These are phyloP conservation scores for Saccharomycopsis guyanensis DNA, from an alignment of 805 yeast species.

Conservation along the genomic window DNA sequence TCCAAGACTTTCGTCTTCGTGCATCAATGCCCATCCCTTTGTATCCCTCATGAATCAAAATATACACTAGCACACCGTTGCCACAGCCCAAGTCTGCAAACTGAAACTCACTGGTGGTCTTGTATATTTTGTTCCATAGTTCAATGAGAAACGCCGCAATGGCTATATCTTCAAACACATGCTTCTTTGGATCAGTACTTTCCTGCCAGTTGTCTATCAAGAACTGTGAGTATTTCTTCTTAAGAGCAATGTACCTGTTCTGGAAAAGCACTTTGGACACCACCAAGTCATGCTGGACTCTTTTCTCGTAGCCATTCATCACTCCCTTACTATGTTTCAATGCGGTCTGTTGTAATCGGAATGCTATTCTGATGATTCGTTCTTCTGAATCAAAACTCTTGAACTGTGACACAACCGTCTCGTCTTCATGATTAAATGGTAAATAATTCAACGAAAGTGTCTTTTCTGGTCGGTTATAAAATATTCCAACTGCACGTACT, in stretches of 20 bases:
- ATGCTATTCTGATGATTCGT: constrained; percentile 75
- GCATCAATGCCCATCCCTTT: constrained; percentile 86
- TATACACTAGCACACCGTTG: constrained; percentile 76
- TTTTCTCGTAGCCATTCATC: constrained; percentile 74
- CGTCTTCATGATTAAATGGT: constrained; percentile 40
- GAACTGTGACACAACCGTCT: constrained; percentile 25
- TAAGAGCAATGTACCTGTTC: constrained; percentile 68
- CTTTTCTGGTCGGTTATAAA: constrained; percentile 33
- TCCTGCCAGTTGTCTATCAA: constrained; percentile 86
- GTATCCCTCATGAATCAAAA: constrained; percentile 72
- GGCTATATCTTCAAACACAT: constrained; percentile 92
- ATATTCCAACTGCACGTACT: constrained; percentile 69
- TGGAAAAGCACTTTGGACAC: constrained; percentile 81
- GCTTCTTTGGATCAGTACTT: constrained; percentile 89
- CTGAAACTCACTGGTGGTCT: constrained; percentile 39
- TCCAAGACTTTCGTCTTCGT: constrained; percentile 83
- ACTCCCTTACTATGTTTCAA: constrained; percentile 79
- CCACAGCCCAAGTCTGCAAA: constrained; percentile 95
- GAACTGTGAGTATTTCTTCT: constrained; percentile 69
- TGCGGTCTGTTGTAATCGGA: constrained; percentile 70
- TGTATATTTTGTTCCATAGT: constrained; percentile 58
- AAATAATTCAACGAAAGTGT: constrained; percentile 66
- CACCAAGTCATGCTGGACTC: constrained; percentile 82
- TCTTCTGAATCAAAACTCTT: constrained; percentile 37
- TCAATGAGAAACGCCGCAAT: constrained; percentile 92